A percentile compares a stretch with the other conserved stretches of the same genome.
Evolutionary conservation across 495 filamentous ascomycete species (phyloP).

Genomic region (Penicillium cinerascens): DNA sequence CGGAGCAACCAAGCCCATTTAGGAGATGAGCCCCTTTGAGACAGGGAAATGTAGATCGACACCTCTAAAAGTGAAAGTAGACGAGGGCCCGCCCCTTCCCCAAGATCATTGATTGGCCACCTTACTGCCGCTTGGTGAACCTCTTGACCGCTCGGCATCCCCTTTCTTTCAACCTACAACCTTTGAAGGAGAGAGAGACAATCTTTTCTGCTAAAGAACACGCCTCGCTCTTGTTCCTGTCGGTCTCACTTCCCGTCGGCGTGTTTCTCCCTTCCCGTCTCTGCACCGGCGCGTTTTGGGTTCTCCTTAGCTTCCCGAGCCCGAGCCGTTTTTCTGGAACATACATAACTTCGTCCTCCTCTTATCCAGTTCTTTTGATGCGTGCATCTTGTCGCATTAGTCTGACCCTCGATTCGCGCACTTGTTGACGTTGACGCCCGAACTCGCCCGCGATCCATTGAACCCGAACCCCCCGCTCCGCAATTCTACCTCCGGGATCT

Average conservation of each 20-base stretch:
- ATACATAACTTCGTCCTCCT: constrained; percentile 17
- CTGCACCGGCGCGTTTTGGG: constrained; percentile 7
- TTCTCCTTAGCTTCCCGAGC: constrained; percentile 11
- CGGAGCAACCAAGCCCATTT: neutral
- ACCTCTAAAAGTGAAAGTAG: neutral
- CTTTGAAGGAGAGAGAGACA: neutral
- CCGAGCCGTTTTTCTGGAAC: constrained; percentile 10
- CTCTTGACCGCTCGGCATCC: constrained; percentile 23
- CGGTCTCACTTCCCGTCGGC: neutral
- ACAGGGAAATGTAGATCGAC: neutral
- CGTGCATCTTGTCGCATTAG: neutral
- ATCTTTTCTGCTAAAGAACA: neutral
- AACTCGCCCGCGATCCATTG: constrained; percentile 12
- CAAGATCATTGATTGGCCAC: constrained; percentile 17
- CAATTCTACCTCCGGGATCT: constrained; percentile 17
- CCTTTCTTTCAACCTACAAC: constrained; percentile 16
- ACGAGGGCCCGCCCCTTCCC: neutral
- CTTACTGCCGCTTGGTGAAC: constrained; percentile 12
- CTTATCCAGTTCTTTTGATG: neutral
- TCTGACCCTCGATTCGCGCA: neutral
- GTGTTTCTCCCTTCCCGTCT: neutral
- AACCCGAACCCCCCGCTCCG: constrained; percentile 16
- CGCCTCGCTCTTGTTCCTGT: neutral
- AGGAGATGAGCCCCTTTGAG: constrained; percentile 4
- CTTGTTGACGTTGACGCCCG: neutral